These are phyloP conservation scores for Saccharomycopsis synnaedendra DNA, from an alignment of 805 yeast species.

Conservation along the genomic window DNA sequence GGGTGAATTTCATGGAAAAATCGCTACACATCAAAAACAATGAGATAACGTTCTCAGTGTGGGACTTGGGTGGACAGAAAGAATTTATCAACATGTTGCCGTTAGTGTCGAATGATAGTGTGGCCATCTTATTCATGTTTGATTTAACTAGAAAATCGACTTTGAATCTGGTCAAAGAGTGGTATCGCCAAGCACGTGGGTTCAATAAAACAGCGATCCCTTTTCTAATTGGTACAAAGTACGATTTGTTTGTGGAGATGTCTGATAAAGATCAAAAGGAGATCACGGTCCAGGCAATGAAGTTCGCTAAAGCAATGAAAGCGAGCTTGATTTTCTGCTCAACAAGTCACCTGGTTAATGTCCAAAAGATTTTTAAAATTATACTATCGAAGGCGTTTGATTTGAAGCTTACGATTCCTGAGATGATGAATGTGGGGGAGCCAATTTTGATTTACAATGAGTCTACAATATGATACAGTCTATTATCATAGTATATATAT, in stretches of 20 bases:
- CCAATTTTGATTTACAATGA: conserved; percentile 65
- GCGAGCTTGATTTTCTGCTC: conserved; percentile 80
- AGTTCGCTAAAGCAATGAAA: conserved; percentile 82
- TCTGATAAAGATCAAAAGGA: conserved; percentile 74
- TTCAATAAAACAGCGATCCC: conserved; percentile 88
- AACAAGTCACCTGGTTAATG: conserved; percentile 83
- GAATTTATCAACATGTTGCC: conserved; percentile 96
- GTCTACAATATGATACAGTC: not conserved
- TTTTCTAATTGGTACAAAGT: conserved; percentile 85
- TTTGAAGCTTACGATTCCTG: conserved; percentile 70
- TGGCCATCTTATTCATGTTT: conserved; percentile 81
- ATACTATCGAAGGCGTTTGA: conserved; percentile 87
- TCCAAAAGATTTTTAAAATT: conserved; percentile 87
- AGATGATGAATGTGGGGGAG: conserved; percentile 78
- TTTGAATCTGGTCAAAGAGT: conserved; percentile 77
- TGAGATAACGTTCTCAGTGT: conserved; percentile 79
- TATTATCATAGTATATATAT: not conserved
- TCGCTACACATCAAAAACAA: conserved; percentile 76
- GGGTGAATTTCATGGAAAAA: conserved; percentile 92
- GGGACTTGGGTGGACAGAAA: conserved; percentile 95
- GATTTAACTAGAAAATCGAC: conserved; percentile 83
- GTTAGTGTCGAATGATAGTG: conserved; percentile 83
- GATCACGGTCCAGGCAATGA: conserved; percentile 70
- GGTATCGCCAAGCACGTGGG: conserved; percentile 90
- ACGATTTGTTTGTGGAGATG: conserved; percentile 73